Evolutionary conservation across 148 eudicot genomes (phyloP).

Genomic region (Rhododendron griersonianum): DNA sequence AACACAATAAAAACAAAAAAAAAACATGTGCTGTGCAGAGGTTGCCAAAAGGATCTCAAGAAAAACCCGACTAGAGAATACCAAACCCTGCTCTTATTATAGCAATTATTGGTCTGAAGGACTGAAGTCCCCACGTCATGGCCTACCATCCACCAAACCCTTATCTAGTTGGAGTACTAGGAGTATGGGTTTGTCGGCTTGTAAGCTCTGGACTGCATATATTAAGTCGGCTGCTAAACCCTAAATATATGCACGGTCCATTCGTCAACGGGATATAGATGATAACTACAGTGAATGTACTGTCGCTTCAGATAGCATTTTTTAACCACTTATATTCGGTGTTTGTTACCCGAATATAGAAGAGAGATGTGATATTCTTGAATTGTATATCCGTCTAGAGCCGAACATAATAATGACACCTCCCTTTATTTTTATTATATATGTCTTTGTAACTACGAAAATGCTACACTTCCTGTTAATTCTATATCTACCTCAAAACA

Average conservation of each 20-base stretch:
- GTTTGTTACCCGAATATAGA: background rate
- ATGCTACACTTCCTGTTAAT: no score
- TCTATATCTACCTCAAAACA: no score
- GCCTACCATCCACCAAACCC: background rate
- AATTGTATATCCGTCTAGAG: background rate
- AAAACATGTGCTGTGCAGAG: background rate
- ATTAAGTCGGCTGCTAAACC: no score
- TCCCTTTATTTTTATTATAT: no score
- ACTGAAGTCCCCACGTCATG: background rate
- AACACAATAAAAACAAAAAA: background rate
- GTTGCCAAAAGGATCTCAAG: background rate
- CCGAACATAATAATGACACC: background rate
- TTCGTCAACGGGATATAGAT: no score
- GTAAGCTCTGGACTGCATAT: no score
- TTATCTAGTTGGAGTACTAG: background rate
- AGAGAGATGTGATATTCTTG: background rate
- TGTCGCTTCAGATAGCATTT: background rate
- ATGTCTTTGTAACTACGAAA: no score
- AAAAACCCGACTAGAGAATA: background rate
- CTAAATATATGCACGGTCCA: background rate
- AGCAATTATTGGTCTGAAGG: background rate
- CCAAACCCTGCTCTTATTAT: background rate
- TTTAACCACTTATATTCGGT: no score
- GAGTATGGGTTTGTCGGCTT: background rate
- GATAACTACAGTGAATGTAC: no score